phyloP scores from a whole-genome alignment of 768 basidiomycete genomes.

The Pulveroboletus sp. region DNA sequence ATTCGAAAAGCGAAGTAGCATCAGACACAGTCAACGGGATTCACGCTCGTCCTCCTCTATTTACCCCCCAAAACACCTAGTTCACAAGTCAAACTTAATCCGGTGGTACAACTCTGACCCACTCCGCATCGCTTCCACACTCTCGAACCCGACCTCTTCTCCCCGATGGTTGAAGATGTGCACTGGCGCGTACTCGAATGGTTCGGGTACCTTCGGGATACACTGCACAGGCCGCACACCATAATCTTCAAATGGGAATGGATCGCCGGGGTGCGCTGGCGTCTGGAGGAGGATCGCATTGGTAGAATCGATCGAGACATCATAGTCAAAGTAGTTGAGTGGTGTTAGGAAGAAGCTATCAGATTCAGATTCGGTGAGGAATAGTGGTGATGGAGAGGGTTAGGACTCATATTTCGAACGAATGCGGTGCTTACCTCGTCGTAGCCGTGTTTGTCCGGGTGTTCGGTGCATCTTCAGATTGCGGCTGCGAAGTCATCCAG shows the following conservation, averaged over 20 bases:
- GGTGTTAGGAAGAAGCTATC: constrained; percentile 53
- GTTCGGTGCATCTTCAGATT: constrained; percentile 61
- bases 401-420: background rate
- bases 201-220: constrained; percentile 33
- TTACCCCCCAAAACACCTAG: background rate
- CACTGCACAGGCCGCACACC: constrained; percentile 43
- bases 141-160: constrained; percentile 22
- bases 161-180: constrained; percentile 35
- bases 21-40: too few species aligned
- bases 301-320: constrained; percentile 53
- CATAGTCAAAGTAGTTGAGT: constrained; percentile 61
- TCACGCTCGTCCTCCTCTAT: too few species aligned
- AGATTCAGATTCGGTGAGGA: background rate
- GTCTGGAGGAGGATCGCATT: constrained; percentile 48
- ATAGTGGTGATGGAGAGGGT: background rate
- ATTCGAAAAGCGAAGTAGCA: too few species aligned
- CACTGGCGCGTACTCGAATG: constrained; percentile 37
- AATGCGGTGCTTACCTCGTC: constrained; percentile 37
- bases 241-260: constrained; percentile 47
- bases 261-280: constrained; percentile 34
- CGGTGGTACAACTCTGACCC: constrained; percentile 37
- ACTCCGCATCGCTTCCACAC: constrained; percentile 37
- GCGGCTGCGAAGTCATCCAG: constrained; percentile 35
- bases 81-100: constrained; percentile 31
- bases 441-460: constrained; percentile 54